A percentile compares a stretch with the other conserved stretches of the same genome.
Conservation (phyloP, 2,329 filamentous ascomycete genomes). For the Epichloe baconii region DNA sequence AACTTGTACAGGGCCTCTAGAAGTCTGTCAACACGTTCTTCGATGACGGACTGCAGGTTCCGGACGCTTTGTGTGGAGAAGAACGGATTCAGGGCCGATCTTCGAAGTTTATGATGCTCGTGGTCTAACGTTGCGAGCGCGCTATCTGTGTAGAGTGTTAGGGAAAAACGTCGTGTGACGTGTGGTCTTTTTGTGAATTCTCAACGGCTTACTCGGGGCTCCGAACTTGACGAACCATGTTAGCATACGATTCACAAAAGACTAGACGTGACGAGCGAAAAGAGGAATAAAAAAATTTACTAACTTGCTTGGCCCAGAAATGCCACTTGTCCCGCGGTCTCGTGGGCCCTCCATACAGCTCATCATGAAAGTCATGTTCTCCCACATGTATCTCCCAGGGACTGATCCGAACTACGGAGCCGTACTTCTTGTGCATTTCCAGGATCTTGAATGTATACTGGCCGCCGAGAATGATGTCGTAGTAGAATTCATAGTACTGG, state of each 20-base stretch:
- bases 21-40: constrained; percentile 22
- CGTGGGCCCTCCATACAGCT: constrained; percentile 22
- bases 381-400: constrained; percentile 27
- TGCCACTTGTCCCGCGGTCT: constrained; percentile 20
- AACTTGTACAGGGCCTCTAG: constrained; percentile 18
- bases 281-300: background rate
- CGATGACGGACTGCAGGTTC: constrained; percentile 24
- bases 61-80: constrained; percentile 24
- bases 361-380: constrained; percentile 25
- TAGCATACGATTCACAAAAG: background rate
- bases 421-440: constrained; percentile 28
- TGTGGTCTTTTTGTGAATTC: background rate
- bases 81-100: constrained; percentile 22
- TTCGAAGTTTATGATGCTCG: constrained; percentile 20
- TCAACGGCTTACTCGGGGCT: constrained; percentile 16
- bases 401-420: constrained; percentile 26
- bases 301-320: constrained; percentile 24
- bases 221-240: constrained; percentile 15
- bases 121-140: constrained; percentile 22
- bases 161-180: background rate
- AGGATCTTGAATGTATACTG: constrained; percentile 29
- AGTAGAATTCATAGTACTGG: constrained; percentile 29
- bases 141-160: constrained; percentile 15
- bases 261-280: background rate
- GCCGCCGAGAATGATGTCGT: constrained; percentile 27